Percentiles rank a stretch among this genome's conserved stretches.
phyloP scores from a whole-genome alignment of 208 protist genomes.

The Trypanosoma congolense region DNA sequence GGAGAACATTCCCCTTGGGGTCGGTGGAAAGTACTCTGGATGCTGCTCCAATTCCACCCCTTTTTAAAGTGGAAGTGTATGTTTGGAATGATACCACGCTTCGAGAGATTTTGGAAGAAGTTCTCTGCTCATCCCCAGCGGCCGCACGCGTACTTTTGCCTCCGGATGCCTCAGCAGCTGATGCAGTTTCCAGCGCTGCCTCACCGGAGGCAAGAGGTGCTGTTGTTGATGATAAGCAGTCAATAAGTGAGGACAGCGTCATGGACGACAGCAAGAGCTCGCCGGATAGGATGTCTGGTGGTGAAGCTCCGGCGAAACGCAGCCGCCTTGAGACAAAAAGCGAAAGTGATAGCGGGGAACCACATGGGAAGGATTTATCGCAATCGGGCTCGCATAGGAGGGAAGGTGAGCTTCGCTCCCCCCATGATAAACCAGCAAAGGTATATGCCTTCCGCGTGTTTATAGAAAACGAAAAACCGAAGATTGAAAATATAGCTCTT shows the following conservation, averaged over 20 bases:
- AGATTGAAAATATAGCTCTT: constrained; percentile 6
- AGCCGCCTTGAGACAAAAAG: constrained; percentile 5
- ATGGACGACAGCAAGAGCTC: not conserved
- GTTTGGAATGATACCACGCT: constrained; percentile 23
- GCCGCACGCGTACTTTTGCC: constrained; percentile 7
- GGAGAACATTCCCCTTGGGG: not conserved
- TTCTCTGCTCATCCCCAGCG: constrained; percentile 7
- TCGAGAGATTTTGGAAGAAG: constrained; percentile 22
- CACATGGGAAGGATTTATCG: not conserved
- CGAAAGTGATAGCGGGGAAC: not conserved
- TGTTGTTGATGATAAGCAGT: no score
- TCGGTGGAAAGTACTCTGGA: not conserved
- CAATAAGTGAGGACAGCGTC: no score
- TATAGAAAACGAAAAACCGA: constrained; percentile 1
- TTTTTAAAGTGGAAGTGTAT: constrained; percentile 17
- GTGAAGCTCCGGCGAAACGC: constrained; percentile 1
- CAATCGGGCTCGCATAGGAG: not conserved
- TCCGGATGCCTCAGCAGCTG: no score
- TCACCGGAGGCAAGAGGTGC: no score
- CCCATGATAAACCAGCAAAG: no score
- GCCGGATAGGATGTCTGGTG: not conserved
- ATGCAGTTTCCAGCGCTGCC: no score
- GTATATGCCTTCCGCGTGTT: constrained; percentile 16
- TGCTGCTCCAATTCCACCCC: constrained; percentile 1
- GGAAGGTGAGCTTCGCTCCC: not conserved